Evolutionary conservation across 352 stramenopile species (phyloP).

Genomic region (Globisporangium canariense): DNA sequence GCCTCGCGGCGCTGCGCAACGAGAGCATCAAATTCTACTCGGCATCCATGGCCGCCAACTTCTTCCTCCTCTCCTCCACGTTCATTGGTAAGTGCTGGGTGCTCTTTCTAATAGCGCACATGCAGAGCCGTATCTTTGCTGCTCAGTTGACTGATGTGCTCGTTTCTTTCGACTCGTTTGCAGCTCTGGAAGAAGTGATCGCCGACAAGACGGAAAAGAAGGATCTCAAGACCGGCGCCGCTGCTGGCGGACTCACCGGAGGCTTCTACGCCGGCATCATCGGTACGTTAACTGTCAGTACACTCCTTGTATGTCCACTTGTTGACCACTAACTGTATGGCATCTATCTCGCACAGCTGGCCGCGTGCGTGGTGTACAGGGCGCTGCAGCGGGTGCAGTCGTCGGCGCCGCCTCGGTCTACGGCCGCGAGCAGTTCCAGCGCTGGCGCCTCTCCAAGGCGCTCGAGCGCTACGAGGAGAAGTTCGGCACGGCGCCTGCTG

Average conservation of each 20-base stretch:
- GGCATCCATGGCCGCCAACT: conserved; percentile 82
- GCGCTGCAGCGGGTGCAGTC: conserved; percentile 51
- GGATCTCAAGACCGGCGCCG: conserved; percentile 54
- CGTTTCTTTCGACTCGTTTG: neutral
- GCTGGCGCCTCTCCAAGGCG: conserved; percentile 70
- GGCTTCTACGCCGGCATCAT: conserved; percentile 70
- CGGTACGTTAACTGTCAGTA: conserved; percentile 29
- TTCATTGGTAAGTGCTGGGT: conserved; percentile 28
- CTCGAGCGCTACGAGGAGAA: conserved; percentile 81
- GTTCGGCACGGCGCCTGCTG: conserved; percentile 52
- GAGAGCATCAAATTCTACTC: conserved; percentile 81
- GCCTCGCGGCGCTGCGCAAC: conserved; percentile 64
- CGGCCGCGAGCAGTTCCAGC: conserved; percentile 66
- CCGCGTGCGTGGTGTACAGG: conserved; percentile 63
- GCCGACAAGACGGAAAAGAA: conserved; percentile 61
- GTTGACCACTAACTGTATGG: neutral
- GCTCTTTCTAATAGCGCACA: neutral
- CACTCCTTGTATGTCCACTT: neutral
- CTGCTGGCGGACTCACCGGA: conserved; percentile 57
- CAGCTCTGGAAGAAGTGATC: conserved; percentile 79
- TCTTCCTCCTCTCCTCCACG: conserved; percentile 81
- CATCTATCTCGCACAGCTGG: conserved; percentile 35
- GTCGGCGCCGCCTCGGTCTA: conserved; percentile 61
- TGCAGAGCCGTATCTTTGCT: neutral
- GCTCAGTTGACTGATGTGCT: neutral